Percentiles rank a stretch among this genome's conserved stretches.
phyloP scores from a whole-genome alignment of 1,139 yeast genomes.

The Candida sp. region DNA sequence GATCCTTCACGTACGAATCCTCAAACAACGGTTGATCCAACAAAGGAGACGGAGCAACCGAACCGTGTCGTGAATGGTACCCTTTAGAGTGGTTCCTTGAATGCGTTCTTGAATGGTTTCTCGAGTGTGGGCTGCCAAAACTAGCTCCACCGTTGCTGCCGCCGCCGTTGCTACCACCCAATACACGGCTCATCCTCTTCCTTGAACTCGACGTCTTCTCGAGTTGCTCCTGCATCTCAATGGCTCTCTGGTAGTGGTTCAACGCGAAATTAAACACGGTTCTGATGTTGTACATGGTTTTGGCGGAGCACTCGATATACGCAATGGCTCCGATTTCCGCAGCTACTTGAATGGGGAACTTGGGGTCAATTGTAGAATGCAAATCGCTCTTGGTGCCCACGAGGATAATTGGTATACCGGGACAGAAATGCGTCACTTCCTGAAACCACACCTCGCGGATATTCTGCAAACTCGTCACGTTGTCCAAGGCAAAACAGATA shows the following conservation, averaged over 20 bases:
- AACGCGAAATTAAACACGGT: slow-evolving; percentile 67
- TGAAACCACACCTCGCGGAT: slow-evolving; percentile 88
- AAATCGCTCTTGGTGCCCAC: slow-evolving; percentile 85
- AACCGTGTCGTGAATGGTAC: slow-evolving; percentile 39
- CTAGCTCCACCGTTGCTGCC: slow-evolving; percentile 9
- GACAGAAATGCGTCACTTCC: slow-evolving; percentile 84
- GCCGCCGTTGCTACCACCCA: slow-evolving; percentile 13
- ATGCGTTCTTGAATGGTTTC: slow-evolving; percentile 17
- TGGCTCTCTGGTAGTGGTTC: slow-evolving; percentile 37
- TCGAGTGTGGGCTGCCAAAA: slow-evolving; percentile 16
- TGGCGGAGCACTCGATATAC: slow-evolving; percentile 85
- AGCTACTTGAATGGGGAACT: slow-evolving; percentile 61
- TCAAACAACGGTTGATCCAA: slow-evolving; percentile 45
- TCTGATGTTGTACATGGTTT: slow-evolving; percentile 64
- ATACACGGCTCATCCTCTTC: slow-evolving; percentile 35
- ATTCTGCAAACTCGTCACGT: slow-evolving; percentile 66
- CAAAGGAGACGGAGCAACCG: slow-evolving; percentile 40
- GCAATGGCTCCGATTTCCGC: slow-evolving; percentile 71
- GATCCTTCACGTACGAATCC: slow-evolving; percentile 32
- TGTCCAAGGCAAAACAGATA: slow-evolving; percentile 77
- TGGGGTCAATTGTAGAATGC: slow-evolving; percentile 44
- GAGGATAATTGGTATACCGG: slow-evolving; percentile 73
- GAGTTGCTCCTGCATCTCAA: slow-evolving; percentile 41
- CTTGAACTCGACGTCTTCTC: slow-evolving; percentile 38
- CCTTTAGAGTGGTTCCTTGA: slow-evolving; percentile 27